phyloP scores from a whole-genome alignment of 2,329 filamentous ascomycete genomes.

The Phialemoniopsis sp. region DNA sequence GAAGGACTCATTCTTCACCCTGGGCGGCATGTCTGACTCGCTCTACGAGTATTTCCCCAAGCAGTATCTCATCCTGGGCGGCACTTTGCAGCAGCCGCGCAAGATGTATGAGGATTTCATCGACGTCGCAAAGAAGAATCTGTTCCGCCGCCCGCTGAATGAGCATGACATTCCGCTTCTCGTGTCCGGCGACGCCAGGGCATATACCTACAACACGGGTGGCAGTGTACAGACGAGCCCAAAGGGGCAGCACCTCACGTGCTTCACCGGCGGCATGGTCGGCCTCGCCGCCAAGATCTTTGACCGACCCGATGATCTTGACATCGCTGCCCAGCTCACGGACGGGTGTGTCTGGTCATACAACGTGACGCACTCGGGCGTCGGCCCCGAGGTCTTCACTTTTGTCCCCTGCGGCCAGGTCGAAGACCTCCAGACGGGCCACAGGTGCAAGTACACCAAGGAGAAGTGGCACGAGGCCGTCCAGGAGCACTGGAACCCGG shows the following conservation, averaged over 20 bases:
- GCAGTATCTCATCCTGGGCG: conserved; percentile 63
- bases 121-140: conserved; percentile 29
- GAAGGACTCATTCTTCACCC: conserved; percentile 45
- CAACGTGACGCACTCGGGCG: conserved; percentile 48
- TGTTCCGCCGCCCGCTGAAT: conserved; percentile 32
- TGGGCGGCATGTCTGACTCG: conserved; percentile 54
- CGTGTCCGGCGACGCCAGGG: conserved; percentile 41
- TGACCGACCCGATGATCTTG: conserved; percentile 47
- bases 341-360: conserved; percentile 65
- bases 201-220: conserved; percentile 16
- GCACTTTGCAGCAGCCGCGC: conserved; percentile 39
- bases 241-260: conserved; percentile 52
- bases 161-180: conserved; percentile 33
- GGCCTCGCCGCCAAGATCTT: conserved; percentile 58
- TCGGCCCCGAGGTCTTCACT: conserved; percentile 58
- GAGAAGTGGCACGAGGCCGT: conserved; percentile 17
- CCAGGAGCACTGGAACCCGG: conserved; percentile 9
- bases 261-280: conserved; percentile 64
- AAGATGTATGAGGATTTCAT: conserved; percentile 21
- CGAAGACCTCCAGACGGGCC: conserved; percentile 11
- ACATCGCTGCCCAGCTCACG: conserved; percentile 53
- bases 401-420: conserved; percentile 32
- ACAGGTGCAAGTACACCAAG: conserved; percentile 15
- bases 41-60: conserved; percentile 63
- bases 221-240: conserved; percentile 19